These are phyloP conservation scores for Hypoxylon crocopeplum DNA, from an alignment of 495 filamentous ascomycete genomes.

Conservation along the genomic window DNA sequence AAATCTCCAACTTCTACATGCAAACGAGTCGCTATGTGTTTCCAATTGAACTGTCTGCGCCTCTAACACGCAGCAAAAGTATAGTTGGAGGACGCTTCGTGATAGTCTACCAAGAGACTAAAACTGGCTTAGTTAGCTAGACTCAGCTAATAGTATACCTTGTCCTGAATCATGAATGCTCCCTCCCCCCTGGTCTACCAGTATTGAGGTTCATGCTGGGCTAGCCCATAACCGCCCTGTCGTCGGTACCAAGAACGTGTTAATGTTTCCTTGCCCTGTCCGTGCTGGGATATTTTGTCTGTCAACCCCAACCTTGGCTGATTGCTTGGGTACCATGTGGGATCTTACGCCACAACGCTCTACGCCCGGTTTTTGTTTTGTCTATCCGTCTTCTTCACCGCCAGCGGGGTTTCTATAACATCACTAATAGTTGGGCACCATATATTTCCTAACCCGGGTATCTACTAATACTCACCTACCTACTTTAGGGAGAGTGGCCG, in stretches of 20 bases:
- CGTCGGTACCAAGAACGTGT: constrained; percentile 27
- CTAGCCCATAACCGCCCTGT: constrained; percentile 7
- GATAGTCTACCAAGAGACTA: neutral
- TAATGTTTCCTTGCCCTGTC: constrained; percentile 8
- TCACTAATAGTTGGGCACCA: no score
- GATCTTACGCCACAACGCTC: constrained; percentile 1
- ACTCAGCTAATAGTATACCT: no score
- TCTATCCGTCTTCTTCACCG: constrained; percentile 16
- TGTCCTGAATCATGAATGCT: no score
- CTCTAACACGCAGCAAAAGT: constrained; percentile 8
- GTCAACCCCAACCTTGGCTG: constrained; percentile 3
- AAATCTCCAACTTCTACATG: constrained; percentile 5
- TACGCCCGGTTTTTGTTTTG: constrained; percentile 10
- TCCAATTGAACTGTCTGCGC: constrained; percentile 1
- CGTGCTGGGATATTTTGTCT: constrained; percentile 2
- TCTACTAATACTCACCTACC: no score
- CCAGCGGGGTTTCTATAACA: constrained; percentile 1
- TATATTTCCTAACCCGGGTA: neutral
- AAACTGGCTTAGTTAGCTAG: constrained; percentile 2
- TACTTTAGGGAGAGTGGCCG: no score
- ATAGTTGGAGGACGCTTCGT: neutral
- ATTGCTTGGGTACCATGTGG: constrained; percentile 9
- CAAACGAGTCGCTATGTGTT: neutral
- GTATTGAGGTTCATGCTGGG: constrained; percentile 13
- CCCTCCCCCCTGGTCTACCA: no score